Evolutionary conservation across 225 moss, liverwort and hornwort genomes (phyloP).

Genomic region (Anthoceros angustus): DNA sequence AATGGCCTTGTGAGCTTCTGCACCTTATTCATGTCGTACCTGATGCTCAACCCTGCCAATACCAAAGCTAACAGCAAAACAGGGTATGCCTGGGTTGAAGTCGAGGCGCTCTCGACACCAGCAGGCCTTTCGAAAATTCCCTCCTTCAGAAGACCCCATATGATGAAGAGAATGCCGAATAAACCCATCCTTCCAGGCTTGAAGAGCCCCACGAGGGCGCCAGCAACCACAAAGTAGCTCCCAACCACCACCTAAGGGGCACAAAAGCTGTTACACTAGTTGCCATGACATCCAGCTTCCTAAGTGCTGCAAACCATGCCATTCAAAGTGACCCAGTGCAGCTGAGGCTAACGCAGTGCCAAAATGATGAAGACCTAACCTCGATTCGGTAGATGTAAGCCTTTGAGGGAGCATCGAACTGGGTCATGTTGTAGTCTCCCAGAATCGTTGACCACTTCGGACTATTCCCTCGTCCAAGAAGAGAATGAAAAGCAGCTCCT

Average conservation of each 20-base stretch:
- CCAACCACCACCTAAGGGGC: constrained; percentile 40
- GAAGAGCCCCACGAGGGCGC: constrained; percentile 33
- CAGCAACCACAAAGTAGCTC: constrained; percentile 40
- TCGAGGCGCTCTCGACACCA: constrained; percentile 10
- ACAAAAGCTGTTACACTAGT: neutral
- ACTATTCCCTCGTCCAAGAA: constrained; percentile 3
- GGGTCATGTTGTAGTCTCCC: constrained; percentile 40
- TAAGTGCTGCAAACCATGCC: neutral
- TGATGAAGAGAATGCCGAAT: constrained; percentile 37
- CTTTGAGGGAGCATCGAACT: constrained; percentile 7
- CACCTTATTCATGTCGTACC: constrained; percentile 39
- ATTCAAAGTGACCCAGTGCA: neutral
- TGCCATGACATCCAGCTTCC: neutral
- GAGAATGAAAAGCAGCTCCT: constrained; percentile 29
- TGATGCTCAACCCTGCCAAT: constrained; percentile 36
- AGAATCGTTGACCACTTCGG: constrained; percentile 31
- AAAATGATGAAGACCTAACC: constrained; percentile 10
- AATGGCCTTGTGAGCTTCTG: constrained; percentile 24
- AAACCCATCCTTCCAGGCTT: constrained; percentile 44
- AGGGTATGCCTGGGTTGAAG: constrained; percentile 16
- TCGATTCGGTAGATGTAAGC: constrained; percentile 29
- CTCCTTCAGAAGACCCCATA: constrained; percentile 47
- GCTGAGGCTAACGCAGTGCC: neutral
- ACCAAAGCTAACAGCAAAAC: constrained; percentile 27
- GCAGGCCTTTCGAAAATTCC: constrained; percentile 16